Percentiles rank a stretch among this genome's conserved stretches.
These are phyloP conservation scores for Talaromyces sp. DNA, from an alignment of 2,329 filamentous ascomycete genomes.

Conservation along the genomic window DNA sequence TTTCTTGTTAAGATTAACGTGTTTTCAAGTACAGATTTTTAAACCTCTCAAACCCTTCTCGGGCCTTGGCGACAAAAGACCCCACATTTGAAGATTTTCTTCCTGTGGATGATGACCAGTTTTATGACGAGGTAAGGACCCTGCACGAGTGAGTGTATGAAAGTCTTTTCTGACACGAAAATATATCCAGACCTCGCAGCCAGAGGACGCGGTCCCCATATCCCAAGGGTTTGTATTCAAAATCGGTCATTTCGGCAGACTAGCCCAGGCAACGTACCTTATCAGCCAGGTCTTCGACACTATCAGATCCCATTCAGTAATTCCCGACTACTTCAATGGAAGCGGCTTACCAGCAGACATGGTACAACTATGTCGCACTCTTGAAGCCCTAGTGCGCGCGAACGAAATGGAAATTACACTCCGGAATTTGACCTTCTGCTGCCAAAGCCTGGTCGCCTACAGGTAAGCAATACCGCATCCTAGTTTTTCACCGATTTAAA, in stretches of 20 bases:
- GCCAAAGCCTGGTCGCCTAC: slow-evolving; percentile 7
- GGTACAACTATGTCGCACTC: slow-evolving; percentile 3
- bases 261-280: slow-evolving; percentile 9
- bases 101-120: slow-evolving; percentile 10
- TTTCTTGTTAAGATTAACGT: background rate
- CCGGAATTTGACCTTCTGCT: slow-evolving; percentile 3
- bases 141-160: background rate
- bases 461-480: background rate
- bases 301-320: background rate
- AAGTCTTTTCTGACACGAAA: background rate
- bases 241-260: slow-evolving; percentile 7
- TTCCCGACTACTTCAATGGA: background rate
- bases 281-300: background rate
- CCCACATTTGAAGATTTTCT: slow-evolving; percentile 10
- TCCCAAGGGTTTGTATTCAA: slow-evolving; percentile 6
- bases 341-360: background rate
- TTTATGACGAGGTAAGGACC: background rate
- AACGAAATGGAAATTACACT: slow-evolving; percentile 9
- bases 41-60: slow-evolving; percentile 1
- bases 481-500: background rate
- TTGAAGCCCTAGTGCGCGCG: slow-evolving; percentile 10
- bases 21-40: background rate
- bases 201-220: slow-evolving; percentile 2
- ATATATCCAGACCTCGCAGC: background rate
- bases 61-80: background rate